Percentiles rank a stretch among this genome's conserved stretches.
Evolutionary conservation across 257 asterid species (phyloP).

Genomic region (Ilex asprella): DNA sequence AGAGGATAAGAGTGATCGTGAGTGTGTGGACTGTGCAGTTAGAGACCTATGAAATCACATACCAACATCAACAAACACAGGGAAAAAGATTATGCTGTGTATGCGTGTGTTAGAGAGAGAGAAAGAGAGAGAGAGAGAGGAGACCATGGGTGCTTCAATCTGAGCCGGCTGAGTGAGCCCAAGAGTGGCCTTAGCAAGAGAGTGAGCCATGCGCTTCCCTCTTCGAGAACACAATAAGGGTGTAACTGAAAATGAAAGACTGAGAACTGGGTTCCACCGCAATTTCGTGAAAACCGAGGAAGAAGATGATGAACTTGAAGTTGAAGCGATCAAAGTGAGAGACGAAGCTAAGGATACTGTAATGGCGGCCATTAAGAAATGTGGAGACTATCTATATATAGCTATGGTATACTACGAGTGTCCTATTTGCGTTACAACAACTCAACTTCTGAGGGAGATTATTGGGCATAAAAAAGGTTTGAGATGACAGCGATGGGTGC

Average conservation of each 20-base stretch:
- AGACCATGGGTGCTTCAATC: slow-evolving; percentile 36
- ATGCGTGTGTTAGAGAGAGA: neutral
- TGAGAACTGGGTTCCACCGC: slow-evolving; percentile 17
- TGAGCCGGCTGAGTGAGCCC: slow-evolving; percentile 49
- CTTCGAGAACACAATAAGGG: slow-evolving; percentile 14
- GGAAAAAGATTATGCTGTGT: too few relatives aligned
- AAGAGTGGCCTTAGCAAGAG: slow-evolving; percentile 48
- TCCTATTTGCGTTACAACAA: too few relatives aligned
- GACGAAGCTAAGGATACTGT: slow-evolving; percentile 29
- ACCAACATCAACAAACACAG: too few relatives aligned
- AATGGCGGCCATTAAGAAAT: slow-evolving; percentile 37
- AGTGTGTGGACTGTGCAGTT: too few relatives aligned
- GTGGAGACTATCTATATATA: too few relatives aligned
- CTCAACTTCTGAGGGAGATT: too few relatives aligned
- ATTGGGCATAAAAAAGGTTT: too few relatives aligned
- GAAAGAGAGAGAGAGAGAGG: neutral
- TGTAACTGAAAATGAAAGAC: slow-evolving; percentile 21
- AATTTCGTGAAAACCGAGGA: slow-evolving; percentile 33
- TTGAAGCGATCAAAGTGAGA: slow-evolving; percentile 26
- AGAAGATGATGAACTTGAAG: slow-evolving; percentile 18
- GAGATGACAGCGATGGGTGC: too few relatives aligned
- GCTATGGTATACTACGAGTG: too few relatives aligned
- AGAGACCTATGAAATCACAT: too few relatives aligned
- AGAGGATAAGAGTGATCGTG: too few relatives aligned
- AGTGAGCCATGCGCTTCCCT: slow-evolving; percentile 45